phyloP scores from a whole-genome alignment of 108 stramenopile species.

The Nitzschia sp. region DNA sequence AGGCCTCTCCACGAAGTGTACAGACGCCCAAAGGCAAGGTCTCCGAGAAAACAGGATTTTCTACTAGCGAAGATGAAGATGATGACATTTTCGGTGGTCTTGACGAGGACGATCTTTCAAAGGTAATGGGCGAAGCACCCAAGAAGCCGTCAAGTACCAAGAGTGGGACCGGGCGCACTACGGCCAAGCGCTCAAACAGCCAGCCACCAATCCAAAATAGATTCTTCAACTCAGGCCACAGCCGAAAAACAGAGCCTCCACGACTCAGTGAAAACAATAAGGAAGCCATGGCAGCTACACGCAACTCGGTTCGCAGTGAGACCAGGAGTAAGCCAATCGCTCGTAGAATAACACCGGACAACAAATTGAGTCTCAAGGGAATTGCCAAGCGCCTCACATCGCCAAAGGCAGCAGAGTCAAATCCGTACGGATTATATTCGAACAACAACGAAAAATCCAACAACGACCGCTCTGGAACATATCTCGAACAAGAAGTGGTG shows the following conservation, averaged over 20 bases:
- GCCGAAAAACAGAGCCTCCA: conserved; percentile 2
- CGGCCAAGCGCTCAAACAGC: background rate
- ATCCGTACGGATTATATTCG: conserved; percentile 4
- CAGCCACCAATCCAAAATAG: background rate
- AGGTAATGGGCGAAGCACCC: background rate
- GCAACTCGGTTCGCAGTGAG: conserved; percentile 5
- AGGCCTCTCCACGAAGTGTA: conserved; percentile 17
- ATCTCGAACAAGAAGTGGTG: conserved; percentile 10
- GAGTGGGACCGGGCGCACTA: background rate
- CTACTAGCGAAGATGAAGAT: conserved; percentile 23
- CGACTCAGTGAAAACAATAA: background rate
- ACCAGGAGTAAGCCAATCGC: background rate
- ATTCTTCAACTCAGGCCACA: conserved; percentile 4
- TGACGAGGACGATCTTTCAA: conserved; percentile 18
- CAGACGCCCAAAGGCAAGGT: background rate
- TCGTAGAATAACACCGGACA: background rate
- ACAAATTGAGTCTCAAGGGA: background rate
- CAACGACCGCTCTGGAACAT: conserved; percentile 38
- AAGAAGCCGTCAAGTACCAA: conserved; percentile 5
- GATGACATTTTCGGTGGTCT: conserved; percentile 41
- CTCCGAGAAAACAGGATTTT: background rate
- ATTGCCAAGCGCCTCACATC: background rate
- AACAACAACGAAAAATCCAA: background rate
- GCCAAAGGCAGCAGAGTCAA: background rate
- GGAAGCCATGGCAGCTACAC: background rate